Evolutionary conservation across 176 grass and related monocot genomes (phyloP), one percentile per base, ranked within the genome.

Genomic region (Alopecurus myosuroides): DNA sequence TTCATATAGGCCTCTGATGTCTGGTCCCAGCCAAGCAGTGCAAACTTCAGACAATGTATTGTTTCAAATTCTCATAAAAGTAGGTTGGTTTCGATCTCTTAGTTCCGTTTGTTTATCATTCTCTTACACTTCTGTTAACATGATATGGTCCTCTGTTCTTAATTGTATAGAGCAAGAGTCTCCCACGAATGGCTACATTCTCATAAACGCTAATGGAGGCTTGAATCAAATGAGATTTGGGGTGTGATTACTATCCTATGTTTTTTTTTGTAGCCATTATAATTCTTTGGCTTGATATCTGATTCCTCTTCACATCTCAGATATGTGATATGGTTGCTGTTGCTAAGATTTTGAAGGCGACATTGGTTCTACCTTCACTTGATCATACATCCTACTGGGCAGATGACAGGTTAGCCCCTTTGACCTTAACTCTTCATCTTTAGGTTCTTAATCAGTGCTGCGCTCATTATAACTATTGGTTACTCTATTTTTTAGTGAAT

Each of bases 201-300:
- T 98, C 75, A 92, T 98, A 88, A 98, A 98, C 76, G 97, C 97
- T 82, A 98, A 98, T 91, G 97, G 97, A 80, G 97, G 97, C 72
- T 81, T 98, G 83, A 98, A 98, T 88, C 97, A 98, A 89, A 98
- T 98, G 97, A 92, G 97, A 92, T 98, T 98, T 82, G 97, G 97
- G 97, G 97, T 98, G 23, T 79, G 93, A 89, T 52, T 89, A 84
- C 87, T 87, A 65, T 70, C 71, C 41, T 86, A 66, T 79, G 48
- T 63, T 70, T 77, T 82, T 68, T 76, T 83, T 85, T 41, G 41
- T 36, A 85, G 22, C 64, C 60, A 56, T 76, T 29, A 34, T 67
- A 78, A 76, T 69, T 33, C 39, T 36, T 78, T 83, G 52, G 7
- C 4, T 4, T 81, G 37, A 31, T 71, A 85, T 66, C 40, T 81